Conservation (phyloP, 2,329 filamentous ascomycete species). For the Ophiostoma pallidulum region DNA sequence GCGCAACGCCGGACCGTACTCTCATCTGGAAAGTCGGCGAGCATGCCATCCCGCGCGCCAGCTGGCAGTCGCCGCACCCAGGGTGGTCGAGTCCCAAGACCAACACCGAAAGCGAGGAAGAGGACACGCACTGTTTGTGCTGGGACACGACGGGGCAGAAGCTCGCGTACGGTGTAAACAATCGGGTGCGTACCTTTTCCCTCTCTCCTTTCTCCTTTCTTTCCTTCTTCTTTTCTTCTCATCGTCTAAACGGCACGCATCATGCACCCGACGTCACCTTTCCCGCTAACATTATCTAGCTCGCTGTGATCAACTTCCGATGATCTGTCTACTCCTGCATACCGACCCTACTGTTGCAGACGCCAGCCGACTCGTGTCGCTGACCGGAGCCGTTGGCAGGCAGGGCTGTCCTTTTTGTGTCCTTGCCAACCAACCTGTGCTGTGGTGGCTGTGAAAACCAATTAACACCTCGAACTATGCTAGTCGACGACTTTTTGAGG, state of each 20-base stretch:
- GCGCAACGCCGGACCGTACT: slow-evolving; percentile 48
- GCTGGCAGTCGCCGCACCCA: slow-evolving; percentile 46
- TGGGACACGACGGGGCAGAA: slow-evolving; percentile 55
- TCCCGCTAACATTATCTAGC: slow-evolving; percentile 9
- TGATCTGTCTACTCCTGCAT: background rate
- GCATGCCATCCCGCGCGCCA: slow-evolving; percentile 47
- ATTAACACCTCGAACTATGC: too few species aligned
- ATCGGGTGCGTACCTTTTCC: slow-evolving; percentile 38
- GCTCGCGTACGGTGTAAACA: slow-evolving; percentile 55
- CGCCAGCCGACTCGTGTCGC: too few species aligned
- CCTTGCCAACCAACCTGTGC: too few species aligned
- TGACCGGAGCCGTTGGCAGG: too few species aligned
- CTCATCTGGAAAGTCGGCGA: slow-evolving; percentile 58
- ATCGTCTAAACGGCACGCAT: too few species aligned
- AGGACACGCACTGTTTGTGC: slow-evolving; percentile 50
- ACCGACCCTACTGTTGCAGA: background rate
- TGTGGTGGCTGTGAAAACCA: too few species aligned
- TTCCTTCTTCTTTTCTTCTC: background rate
- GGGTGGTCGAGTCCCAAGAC: slow-evolving; percentile 51
- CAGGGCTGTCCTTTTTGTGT: too few species aligned
- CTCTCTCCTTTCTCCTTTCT: too few species aligned
- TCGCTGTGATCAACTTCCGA: slow-evolving; percentile 20
- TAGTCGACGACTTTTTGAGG: too few species aligned
- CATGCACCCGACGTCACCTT: too few species aligned
- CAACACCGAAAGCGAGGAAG: slow-evolving; percentile 44